Conservation (phyloP, 2,329 filamentous ascomycete genomes). For the Orbilia quercus region DNA sequence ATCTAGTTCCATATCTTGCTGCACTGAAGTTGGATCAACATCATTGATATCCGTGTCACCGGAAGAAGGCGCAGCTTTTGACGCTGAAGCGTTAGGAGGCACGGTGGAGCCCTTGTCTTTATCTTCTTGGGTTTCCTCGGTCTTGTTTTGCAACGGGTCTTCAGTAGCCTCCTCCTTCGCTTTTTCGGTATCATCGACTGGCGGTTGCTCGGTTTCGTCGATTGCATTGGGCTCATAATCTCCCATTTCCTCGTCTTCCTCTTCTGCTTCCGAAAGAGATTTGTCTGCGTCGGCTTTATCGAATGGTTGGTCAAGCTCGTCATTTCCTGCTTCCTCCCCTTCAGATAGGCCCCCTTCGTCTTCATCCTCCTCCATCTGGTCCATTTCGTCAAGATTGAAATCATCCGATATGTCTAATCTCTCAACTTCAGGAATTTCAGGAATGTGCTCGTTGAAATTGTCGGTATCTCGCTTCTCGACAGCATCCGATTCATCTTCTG, state of each 20-base stretch:
- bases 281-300: slow-evolving; percentile 65
- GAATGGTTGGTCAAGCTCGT: slow-evolving; percentile 60
- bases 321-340: slow-evolving; percentile 69
- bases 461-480: slow-evolving; percentile 73
- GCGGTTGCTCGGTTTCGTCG: slow-evolving; percentile 67
- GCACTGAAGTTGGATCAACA: slow-evolving; percentile 55
- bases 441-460: slow-evolving; percentile 77
- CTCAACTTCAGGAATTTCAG: slow-evolving; percentile 84
- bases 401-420: slow-evolving; percentile 87
- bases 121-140: slow-evolving; percentile 25
- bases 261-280: slow-evolving; percentile 62
- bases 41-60: slow-evolving; percentile 57
- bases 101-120: slow-evolving; percentile 57
- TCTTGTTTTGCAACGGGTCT: neutral
- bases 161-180: slow-evolving; percentile 61
- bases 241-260: slow-evolving; percentile 67
- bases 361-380: slow-evolving; percentile 68
- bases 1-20: slow-evolving; percentile 57
- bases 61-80: slow-evolving; percentile 54
- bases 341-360: slow-evolving; percentile 69
- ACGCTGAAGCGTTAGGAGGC: slow-evolving; percentile 55
- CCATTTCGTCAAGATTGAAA: slow-evolving; percentile 80
- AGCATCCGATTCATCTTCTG: slow-evolving; percentile 57
- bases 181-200: slow-evolving; percentile 64
- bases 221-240: slow-evolving; percentile 66